Base-by-base conservation (phyloP, 768 basidiomycete species). In the Hericium alpestre region DNA sequence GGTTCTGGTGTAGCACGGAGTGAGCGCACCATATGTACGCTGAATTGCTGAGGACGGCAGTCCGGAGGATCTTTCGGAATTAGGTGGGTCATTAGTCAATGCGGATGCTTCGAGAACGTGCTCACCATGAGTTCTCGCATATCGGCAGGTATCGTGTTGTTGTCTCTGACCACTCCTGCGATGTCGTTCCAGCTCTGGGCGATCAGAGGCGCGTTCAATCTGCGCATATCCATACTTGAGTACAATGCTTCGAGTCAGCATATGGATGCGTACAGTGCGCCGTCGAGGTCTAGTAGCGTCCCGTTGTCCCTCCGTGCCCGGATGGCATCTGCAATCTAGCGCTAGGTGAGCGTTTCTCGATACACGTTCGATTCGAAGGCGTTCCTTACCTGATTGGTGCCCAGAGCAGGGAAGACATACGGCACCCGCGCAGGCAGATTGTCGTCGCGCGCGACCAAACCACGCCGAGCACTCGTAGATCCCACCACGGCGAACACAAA, bases 341-440 rank as follows among this genome's bases (percentile, higher is more conserved):
- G 9, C 8, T 8, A 32, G 1, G 32, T 32, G 8, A 32, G 32
- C 8, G 6, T 10, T 9, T 10, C 8, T 2, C 2, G 32, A 10
- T 32, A 32, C 32, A 10, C 32, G 32, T 7, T 32, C 32, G 8
- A 9, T 2, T 32, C 32, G 32, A 1, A 20, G 18, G 5, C 2
- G 18, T 20, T 46, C 1, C 2, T 20, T 18, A 6, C 43, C 32
- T 32, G 32, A 46, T 63, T 53, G 5, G 60, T 57, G 4, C 65
- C 65, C 0, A 74, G 73, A 4, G 67, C 52, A 2, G 75, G 75
- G 54, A 75, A 72, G 7, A 75, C 63, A 38, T 76, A 76, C 4
- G 75, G 75, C 37, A 76, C 71, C 16, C 75, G 70, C 18, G 75
- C 74, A 18, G 75, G 73, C 27, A 72, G 60, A 47, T 72, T 65